A percentile compares a stretch with the other conserved stretches of the same genome.
Conservation (phyloP, 2,329 filamentous ascomycete species). For the Dactylellina drechsleri region DNA sequence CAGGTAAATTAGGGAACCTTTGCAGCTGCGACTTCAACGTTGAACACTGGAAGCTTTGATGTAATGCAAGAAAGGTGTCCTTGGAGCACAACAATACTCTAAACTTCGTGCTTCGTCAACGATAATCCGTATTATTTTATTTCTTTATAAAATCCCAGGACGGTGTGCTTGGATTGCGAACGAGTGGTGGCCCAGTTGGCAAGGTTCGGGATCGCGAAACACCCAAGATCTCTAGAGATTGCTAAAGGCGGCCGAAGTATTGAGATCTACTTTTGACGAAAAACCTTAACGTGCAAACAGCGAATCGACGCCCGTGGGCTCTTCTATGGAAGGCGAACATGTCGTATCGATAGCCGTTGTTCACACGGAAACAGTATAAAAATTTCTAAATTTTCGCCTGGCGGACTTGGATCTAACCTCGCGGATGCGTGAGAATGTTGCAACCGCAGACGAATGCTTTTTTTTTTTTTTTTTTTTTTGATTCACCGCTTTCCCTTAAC, state of each 20-base stretch:
- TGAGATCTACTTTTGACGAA: too few species aligned
- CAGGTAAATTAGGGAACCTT: slow-evolving; percentile 48
- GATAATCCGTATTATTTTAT: too few species aligned
- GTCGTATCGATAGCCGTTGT: slow-evolving; percentile 48
- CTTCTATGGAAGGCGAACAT: slow-evolving; percentile 24
- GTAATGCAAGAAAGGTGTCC: slow-evolving; percentile 20
- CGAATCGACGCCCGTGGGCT: not conserved
- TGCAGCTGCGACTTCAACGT: not conserved
- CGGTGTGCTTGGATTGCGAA: too few species aligned
- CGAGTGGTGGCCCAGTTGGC: too few species aligned
- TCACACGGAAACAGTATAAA: slow-evolving; percentile 37
- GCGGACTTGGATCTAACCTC: not conserved
- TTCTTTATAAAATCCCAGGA: too few species aligned
- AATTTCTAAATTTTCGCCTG: not conserved
- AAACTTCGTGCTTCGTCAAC: not conserved
- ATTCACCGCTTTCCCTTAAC: too few species aligned
- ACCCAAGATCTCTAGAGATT: too few species aligned
- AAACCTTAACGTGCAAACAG: too few species aligned
- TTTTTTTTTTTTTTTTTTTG: too few species aligned
- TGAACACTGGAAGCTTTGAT: slow-evolving; percentile 11
- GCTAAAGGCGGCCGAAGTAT: too few species aligned
- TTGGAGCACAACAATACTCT: slow-evolving; percentile 14
- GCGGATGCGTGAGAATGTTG: not conserved
- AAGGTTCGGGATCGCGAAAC: too few species aligned
- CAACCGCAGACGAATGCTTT: too few species aligned